Conservation (phyloP, 768 basidiomycete species). For the Multifurca ochricompacta region DNA sequence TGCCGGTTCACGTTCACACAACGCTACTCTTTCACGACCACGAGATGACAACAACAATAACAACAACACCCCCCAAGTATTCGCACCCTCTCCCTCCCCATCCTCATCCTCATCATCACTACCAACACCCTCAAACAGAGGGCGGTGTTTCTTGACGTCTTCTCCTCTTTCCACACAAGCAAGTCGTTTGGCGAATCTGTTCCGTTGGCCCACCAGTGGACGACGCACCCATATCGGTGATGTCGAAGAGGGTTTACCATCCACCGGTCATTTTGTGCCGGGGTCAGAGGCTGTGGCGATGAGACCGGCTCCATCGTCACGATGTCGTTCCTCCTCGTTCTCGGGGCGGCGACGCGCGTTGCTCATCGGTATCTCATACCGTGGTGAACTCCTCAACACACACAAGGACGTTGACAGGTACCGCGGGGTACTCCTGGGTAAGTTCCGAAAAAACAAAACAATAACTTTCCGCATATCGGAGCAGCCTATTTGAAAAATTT, state of each 20-base stretch:
- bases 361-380: constrained; percentile 20
- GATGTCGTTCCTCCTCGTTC: neutral
- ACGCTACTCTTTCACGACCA: neutral
- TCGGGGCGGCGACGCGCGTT: constrained; percentile 10
- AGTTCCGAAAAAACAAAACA: too few species aligned
- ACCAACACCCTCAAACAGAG: too few species aligned
- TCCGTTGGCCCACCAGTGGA: neutral
- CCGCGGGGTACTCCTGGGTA: constrained; percentile 10
- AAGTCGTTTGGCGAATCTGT: neutral
- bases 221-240: neutral
- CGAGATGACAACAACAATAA: neutral
- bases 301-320: neutral
- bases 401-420: constrained; percentile 19
- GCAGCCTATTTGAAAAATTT: neutral
- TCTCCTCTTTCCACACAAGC: constrained; percentile 1
- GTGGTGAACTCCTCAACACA: constrained; percentile 15
- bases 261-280: too few species aligned
- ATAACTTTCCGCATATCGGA: neutral
- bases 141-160: neutral
- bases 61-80: neutral
- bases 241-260: neutral
- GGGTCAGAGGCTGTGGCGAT: neutral
- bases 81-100: neutral
- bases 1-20: neutral
- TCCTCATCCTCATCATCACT: too few species aligned